phyloP scores from a whole-genome alignment of 2,329 filamentous ascomycete species.

The Fusarium stilboides region DNA sequence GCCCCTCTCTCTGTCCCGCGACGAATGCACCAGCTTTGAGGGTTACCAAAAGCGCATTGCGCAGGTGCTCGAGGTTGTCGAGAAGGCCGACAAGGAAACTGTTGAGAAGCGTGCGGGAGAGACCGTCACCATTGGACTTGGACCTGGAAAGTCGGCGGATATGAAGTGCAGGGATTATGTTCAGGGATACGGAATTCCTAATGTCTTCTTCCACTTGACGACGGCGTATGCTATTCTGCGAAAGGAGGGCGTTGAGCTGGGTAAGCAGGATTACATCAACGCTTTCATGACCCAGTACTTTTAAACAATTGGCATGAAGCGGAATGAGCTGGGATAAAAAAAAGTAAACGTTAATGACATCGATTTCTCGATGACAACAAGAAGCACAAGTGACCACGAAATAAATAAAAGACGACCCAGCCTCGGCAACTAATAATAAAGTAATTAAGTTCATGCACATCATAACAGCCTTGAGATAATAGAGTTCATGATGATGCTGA shows the following conservation, averaged over 20 bases:
- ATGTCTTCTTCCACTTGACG: slow-evolving; percentile 75
- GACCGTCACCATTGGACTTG: slow-evolving; percentile 52
- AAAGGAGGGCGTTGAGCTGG: slow-evolving; percentile 72
- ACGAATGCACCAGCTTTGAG: slow-evolving; percentile 54
- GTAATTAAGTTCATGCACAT: no score
- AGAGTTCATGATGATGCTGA: no score
- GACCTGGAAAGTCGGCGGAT: slow-evolving; percentile 47
- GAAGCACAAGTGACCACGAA: no score
- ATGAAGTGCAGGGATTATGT: slow-evolving; percentile 60
- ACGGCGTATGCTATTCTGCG: slow-evolving; percentile 74
- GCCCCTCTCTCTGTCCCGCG: slow-evolving; percentile 45
- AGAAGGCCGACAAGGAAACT: slow-evolving; percentile 53
- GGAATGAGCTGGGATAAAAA: not conserved
- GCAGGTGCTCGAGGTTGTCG: slow-evolving; percentile 50
- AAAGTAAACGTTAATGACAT: slow-evolving; percentile 8
- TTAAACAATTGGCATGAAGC: not conserved
- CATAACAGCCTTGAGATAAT: no score
- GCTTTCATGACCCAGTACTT: slow-evolving; percentile 53
- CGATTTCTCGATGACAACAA: no score
- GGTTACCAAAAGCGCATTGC: slow-evolving; percentile 55
- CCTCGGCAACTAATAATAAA: no score
- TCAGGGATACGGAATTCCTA: slow-evolving; percentile 66
- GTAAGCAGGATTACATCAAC: slow-evolving; percentile 70
- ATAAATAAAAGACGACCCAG: no score
- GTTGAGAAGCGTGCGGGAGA: slow-evolving; percentile 53